A percentile compares a stretch with the other conserved stretches of the same genome.
Conservation (phyloP, 768 basidiomycete species). For the Mycena galopus region DNA sequence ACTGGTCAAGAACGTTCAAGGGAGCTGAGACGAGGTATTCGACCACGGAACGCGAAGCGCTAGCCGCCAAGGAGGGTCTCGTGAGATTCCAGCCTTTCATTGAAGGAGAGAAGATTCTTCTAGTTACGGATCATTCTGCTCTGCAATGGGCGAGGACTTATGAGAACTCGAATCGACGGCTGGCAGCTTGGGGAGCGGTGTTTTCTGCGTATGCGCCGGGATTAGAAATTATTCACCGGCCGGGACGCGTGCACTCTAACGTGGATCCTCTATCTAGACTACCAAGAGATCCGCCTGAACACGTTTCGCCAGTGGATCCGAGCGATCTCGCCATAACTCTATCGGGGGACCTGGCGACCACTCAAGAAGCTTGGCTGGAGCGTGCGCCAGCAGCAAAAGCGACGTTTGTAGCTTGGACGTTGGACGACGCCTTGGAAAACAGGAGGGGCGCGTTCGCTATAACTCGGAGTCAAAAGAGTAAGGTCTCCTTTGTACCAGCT, state of each 20-base stretch:
- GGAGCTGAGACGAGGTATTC: conserved; percentile 42
- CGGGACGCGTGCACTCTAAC: conserved; percentile 4
- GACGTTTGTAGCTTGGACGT: too few species aligned
- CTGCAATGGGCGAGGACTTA: conserved; percentile 23
- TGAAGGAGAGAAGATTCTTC: conserved; percentile 42
- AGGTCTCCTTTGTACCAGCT: too few species aligned
- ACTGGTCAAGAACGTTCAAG: conserved; percentile 41
- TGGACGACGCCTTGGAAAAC: too few species aligned
- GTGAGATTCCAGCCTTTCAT: conserved; percentile 46
- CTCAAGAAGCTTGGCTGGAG: too few species aligned
- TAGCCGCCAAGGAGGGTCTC: conserved; percentile 43
- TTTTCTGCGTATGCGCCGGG: conserved; percentile 30
- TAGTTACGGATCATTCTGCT: conserved; percentile 20
- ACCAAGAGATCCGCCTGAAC: neutral
- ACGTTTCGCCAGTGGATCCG: neutral
- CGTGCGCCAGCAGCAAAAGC: too few species aligned
- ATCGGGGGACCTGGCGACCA: too few species aligned
- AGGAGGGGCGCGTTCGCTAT: too few species aligned
- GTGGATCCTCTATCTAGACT: conserved; percentile 15
- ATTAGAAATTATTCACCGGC: conserved; percentile 6
- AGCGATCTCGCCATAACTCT: too few species aligned
- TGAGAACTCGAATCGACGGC: conserved; percentile 22
- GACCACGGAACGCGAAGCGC: conserved; percentile 43
- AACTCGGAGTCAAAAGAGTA: too few species aligned
- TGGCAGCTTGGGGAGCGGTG: conserved; percentile 42